phyloP scores from a whole-genome alignment of 2,329 filamentous ascomycete species.

The Tolypocladium ophioglossoides region DNA sequence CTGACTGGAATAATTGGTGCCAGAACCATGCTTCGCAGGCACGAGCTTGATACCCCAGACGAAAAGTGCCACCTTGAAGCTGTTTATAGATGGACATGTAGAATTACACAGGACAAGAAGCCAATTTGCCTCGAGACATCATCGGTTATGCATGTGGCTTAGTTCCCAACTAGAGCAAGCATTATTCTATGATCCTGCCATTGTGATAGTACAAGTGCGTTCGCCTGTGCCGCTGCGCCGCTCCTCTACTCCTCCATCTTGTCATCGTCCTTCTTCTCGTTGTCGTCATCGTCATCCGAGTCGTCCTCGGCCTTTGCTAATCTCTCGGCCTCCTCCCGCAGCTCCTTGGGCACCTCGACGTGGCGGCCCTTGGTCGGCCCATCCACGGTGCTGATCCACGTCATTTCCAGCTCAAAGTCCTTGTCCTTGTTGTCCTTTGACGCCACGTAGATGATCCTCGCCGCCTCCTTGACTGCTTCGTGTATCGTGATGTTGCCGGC shows the following conservation, averaged over 20 bases:
- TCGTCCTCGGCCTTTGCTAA: constrained; percentile 86
- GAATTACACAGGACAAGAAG: not conserved
- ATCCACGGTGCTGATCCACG: constrained; percentile 79
- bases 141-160: not conserved
- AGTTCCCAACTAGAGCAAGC: constrained; percentile 13
- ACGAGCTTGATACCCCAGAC: constrained; percentile 9
- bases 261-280: constrained; percentile 49
- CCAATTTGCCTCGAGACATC: not conserved
- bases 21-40: constrained; percentile 33
- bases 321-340: constrained; percentile 85
- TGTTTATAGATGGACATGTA: constrained; percentile 4
- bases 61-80: not conserved
- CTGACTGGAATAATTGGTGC: constrained; percentile 67
- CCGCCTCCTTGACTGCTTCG: constrained; percentile 91
- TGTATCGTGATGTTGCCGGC: constrained; percentile 66
- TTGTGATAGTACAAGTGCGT: constrained; percentile 24
- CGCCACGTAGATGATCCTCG: constrained; percentile 91
- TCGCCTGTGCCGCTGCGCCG: constrained; percentile 6
- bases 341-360: constrained; percentile 82
- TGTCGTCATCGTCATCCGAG: constrained; percentile 74
- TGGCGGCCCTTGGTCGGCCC: constrained; percentile 90
- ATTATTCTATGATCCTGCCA: constrained; percentile 24
- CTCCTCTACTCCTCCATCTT: constrained; percentile 77
- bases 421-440: constrained; percentile 99
- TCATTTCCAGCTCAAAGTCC: constrained; percentile 99